A percentile compares a stretch with the other conserved stretches of the same genome.
Evolutionary conservation across 129 eudicot species (phyloP).

Genomic region (Arctium minus): DNA sequence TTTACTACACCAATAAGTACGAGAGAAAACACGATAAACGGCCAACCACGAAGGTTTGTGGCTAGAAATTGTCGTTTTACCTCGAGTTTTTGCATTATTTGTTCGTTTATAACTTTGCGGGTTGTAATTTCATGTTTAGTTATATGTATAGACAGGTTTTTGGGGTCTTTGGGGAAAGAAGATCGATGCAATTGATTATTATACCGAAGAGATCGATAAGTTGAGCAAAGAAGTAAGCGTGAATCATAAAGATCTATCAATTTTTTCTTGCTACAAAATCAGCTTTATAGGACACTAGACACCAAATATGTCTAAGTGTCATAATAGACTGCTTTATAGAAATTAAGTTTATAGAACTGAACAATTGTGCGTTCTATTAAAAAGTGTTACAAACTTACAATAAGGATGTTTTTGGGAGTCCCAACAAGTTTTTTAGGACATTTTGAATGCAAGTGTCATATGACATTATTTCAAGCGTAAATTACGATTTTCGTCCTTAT

Average conservation of each 20-base stretch:
- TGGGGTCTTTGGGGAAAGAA: conserved; percentile 91
- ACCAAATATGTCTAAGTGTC: neutral
- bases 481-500: too few species aligned
- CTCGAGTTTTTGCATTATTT: neutral
- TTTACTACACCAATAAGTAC: conserved; percentile 67
- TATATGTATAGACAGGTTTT: conserved; percentile 86
- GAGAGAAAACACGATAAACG: conserved; percentile 58
- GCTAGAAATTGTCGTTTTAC: neutral
- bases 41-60: conserved; percentile 75
- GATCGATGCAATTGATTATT: conserved; percentile 83
- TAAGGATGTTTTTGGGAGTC: neutral
- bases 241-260: neutral
- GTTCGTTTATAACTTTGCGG: neutral
- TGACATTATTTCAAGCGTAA: too few species aligned
- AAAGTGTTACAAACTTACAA: too few species aligned
- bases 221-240: conserved; percentile 58
- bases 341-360: neutral
- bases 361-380: too few species aligned
- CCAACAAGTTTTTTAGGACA: neutral
- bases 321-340: neutral
- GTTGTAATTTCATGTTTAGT: conserved; percentile 22
- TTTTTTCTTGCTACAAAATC: neutral
- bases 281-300: neutral
- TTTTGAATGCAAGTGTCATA: neutral
- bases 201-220: conserved; percentile 67